A percentile compares a stretch with the other conserved stretches of the same genome.
Evolutionary conservation across 1,139 yeast genomes (phyloP).

Genomic region (Blastobotrys capitulatus): DNA sequence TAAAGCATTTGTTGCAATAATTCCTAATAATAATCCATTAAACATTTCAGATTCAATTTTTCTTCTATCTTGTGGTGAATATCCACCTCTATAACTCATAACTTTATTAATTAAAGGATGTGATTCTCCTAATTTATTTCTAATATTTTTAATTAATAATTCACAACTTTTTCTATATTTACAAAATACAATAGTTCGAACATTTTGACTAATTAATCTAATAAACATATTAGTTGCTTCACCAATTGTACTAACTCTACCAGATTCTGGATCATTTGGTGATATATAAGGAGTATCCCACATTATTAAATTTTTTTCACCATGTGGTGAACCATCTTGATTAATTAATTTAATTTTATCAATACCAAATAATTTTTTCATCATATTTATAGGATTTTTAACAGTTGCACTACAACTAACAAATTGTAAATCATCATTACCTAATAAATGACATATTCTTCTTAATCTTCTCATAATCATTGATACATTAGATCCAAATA

Average conservation of each 20-base stretch:
- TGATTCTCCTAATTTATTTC: constrained; percentile 40
- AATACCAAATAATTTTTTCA: constrained; percentile 68
- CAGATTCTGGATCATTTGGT: constrained; percentile 48
- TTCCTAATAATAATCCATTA: constrained; percentile 73
- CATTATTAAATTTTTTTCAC: constrained; percentile 63
- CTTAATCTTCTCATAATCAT: constrained; percentile 72
- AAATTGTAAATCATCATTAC: constrained; percentile 51
- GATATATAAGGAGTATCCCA: constrained; percentile 81
- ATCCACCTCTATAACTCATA: constrained; percentile 95
- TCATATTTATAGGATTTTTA: constrained; percentile 62
- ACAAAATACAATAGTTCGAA: constrained; percentile 88
- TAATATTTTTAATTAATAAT: constrained; percentile 73
- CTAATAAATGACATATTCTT: constrained; percentile 51
- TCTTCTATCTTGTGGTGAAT: constrained; percentile 77
- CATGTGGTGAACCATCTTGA: constrained; percentile 85
- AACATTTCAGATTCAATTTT: constrained; percentile 88
- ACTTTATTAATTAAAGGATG: constrained; percentile 53
- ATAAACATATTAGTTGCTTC: constrained; percentile 74
- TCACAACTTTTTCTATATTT: constrained; percentile 84
- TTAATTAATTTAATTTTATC: constrained; percentile 41
- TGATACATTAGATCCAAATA: constrained; percentile 90
- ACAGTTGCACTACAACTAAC: constrained; percentile 94
- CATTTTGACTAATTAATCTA: constrained; percentile 53
- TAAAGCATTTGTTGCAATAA: constrained; percentile 90
- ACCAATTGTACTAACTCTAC: constrained; percentile 64